Base-by-base conservation (phyloP, 75 land plant genomes). In the Chamaecyparis obtusa region DNA sequence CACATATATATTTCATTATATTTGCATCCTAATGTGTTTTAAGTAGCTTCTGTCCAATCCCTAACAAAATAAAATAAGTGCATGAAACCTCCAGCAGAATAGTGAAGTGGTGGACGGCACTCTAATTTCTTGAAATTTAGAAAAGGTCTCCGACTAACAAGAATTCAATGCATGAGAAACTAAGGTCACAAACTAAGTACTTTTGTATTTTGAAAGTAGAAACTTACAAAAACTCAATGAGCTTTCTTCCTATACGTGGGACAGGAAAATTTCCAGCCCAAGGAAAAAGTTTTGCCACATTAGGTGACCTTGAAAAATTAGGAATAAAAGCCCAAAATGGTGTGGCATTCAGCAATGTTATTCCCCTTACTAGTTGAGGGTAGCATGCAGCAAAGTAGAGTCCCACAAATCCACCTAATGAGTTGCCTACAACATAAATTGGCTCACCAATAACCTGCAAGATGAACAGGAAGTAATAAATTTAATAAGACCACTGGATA, bases 251-350 rank as follows among this genome's bases (percentile, higher is more conserved):
- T 60, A 17, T 56, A 17, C 85, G 30, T 48, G 98, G 98, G 33
- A 96, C 87, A 86, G 96, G 95, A 77, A 95, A 95, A 84, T 91
- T 94, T 44, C 98, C 98, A 55, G 96, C 89, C 98, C 98, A 96
- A 44, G 96, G 96, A 82, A 96, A 92, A 33, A 96, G 16, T 56
- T 86, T 95, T 41, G 96, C 90, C n/a, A 92, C 77, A 76, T 83
- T 87, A 21, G 98, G 96, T 74, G 94, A 92, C 85, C 89, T 90
- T 64, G 56, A 51, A 17, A 94, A 92, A 88, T 95, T 95, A 21
- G 98, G 98, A 44, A 94, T 92, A 90, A 95, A 91, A 83, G 96
- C 96, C 98, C 98, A 96, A 83, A 96, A 94, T n/a, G 98, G 98
- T 35, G 96, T 95, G 54, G 98, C 96, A 92, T 96, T 96, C 17